These are phyloP conservation scores for Manihot esculenta DNA, from an alignment of 441 rosid genomes.

Conservation along the genomic window DNA sequence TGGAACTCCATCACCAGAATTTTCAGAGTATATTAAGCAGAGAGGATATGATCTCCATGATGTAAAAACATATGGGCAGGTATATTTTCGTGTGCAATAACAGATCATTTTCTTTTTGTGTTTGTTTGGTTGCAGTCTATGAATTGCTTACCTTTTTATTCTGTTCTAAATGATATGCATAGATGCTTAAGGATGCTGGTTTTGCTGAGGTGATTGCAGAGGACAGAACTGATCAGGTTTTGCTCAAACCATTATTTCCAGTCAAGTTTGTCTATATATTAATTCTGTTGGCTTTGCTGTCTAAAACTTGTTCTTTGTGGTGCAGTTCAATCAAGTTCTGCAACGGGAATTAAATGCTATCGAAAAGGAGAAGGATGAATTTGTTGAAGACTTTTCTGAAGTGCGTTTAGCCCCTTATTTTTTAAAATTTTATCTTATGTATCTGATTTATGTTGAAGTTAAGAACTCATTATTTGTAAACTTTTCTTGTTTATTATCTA, in stretches of 20 bases:
- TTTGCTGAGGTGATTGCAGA: slow-evolving; percentile 70
- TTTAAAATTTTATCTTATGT: neutral
- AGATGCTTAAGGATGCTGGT: slow-evolving; percentile 93
- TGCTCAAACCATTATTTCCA: neutral
- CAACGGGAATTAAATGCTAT: slow-evolving; percentile 53
- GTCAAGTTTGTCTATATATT: neutral
- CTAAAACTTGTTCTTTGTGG: slow-evolving; percentile 13
- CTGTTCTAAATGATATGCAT: slow-evolving; percentile 3
- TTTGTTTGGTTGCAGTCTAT: neutral
- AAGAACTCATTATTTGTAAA: neutral
- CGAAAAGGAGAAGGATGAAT: slow-evolving; percentile 69
- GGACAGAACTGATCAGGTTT: slow-evolving; percentile 92
- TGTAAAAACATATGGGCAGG: slow-evolving; percentile 83
- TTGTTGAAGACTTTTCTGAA: slow-evolving; percentile 73
- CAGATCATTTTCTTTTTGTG: slow-evolving; percentile 1
- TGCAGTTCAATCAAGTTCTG: slow-evolving; percentile 75
- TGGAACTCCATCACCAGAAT: slow-evolving; percentile 70
- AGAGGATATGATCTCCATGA: slow-evolving; percentile 98
- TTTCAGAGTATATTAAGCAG: slow-evolving; percentile 71
- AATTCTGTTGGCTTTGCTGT: neutral
- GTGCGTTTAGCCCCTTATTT: slow-evolving; percentile 33
- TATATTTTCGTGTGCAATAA: slow-evolving; percentile 22
- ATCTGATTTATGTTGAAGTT: neutral
- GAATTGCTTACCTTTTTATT: neutral
- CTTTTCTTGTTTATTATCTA: neutral